A percentile compares a stretch with the other conserved stretches of the same genome.
These are phyloP conservation scores for Schwanniomyces vanrijiae DNA, from an alignment of 805 yeast species.

Conservation along the genomic window DNA sequence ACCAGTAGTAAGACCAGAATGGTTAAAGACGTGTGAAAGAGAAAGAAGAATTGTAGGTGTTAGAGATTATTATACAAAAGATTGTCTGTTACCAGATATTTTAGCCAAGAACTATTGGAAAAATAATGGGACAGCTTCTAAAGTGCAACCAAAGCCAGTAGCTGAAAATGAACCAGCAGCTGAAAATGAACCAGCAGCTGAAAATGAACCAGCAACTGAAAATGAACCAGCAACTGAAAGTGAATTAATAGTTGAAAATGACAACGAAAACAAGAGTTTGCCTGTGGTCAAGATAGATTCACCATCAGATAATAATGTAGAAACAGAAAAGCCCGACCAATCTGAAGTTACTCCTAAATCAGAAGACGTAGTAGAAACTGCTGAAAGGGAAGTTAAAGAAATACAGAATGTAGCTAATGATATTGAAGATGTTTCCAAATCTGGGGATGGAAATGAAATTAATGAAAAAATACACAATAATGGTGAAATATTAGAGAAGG, in stretches of 20 bases:
- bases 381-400: neutral
- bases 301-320: neutral
- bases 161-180: neutral
- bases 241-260: neutral
- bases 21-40: slow-evolving; percentile 90
- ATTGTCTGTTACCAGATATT: slow-evolving; percentile 45
- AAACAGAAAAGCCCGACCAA: neutral
- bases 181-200: slow-evolving; percentile 2
- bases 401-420: slow-evolving; percentile 2
- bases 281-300: neutral
- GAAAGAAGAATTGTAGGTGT: slow-evolving; percentile 93
- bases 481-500: neutral
- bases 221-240: neutral
- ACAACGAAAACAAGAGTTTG: neutral
- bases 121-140: slow-evolving; percentile 2
- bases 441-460: neutral
- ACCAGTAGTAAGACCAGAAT: slow-evolving; percentile 94
- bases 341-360: neutral
- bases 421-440: slow-evolving; percentile 1
- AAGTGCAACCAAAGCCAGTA: neutral
- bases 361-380: neutral
- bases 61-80: slow-evolving; percentile 74
- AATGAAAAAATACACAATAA: neutral
- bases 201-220: slow-evolving; percentile 1
- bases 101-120: slow-evolving; percentile 44